These are phyloP conservation scores for Warburgia ugandensis DNA, from an alignment of 164 flowering plant genomes.

Conservation along the genomic window DNA sequence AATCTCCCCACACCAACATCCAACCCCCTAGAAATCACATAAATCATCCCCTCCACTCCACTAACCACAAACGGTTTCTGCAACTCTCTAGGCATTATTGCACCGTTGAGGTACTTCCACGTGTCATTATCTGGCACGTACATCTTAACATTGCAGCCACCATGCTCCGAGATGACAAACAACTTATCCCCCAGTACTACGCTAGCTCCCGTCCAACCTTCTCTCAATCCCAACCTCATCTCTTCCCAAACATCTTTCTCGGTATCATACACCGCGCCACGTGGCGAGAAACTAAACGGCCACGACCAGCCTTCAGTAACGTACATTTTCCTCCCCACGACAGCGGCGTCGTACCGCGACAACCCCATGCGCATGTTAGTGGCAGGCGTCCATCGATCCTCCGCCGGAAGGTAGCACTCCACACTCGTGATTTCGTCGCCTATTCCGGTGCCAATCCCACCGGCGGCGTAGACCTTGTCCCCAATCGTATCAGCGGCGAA, in stretches of 20 bases:
- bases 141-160: slow-evolving; percentile 32
- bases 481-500: slow-evolving; percentile 30
- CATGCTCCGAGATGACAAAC: slow-evolving; percentile 45
- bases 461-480: slow-evolving; percentile 36
- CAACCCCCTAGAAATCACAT: slow-evolving; percentile 31
- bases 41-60: slow-evolving; percentile 27
- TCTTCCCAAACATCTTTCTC: slow-evolving; percentile 36
- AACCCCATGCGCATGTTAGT: slow-evolving; percentile 24
- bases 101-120: slow-evolving; percentile 39
- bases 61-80: slow-evolving; percentile 35
- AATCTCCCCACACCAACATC: slow-evolving; percentile 34
- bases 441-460: slow-evolving; percentile 28
- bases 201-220: slow-evolving; percentile 53
- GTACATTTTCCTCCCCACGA: slow-evolving; percentile 28
- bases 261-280: slow-evolving; percentile 38
- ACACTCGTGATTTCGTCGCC: slow-evolving; percentile 24
- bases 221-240: slow-evolving; percentile 47
- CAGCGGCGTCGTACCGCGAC: slow-evolving; percentile 36
- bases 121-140: slow-evolving; percentile 30
- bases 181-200: slow-evolving; percentile 27
- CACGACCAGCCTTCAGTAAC: slow-evolving; percentile 64
- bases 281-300: slow-evolving; percentile 43
- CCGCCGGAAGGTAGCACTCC: slow-evolving; percentile 32
- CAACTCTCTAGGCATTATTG: slow-evolving; percentile 32
- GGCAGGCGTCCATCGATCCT: slow-evolving; percentile 25